Conservation (phyloP, 805 yeast species). For the Zygotorulaspora florentina region DNA sequence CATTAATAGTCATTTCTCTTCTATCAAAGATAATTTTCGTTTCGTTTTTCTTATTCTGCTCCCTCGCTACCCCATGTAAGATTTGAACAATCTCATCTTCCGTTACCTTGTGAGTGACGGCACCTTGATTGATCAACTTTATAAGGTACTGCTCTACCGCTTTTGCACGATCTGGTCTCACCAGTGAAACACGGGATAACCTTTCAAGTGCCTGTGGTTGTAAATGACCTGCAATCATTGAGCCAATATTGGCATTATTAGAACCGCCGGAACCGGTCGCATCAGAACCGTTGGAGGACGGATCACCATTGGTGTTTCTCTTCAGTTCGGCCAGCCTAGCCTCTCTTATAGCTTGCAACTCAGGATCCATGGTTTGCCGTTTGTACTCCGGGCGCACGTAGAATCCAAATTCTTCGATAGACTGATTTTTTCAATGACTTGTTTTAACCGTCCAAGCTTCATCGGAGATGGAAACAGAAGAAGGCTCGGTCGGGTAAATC, state of each 20-base stretch:
- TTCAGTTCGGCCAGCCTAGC: conserved; percentile 89
- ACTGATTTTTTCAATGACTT: too few relatives aligned
- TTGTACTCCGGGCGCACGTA: not conserved
- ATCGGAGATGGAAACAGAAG: not conserved
- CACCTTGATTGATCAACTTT: conserved; percentile 71
- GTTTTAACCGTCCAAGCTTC: not conserved
- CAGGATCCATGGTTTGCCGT: conserved; percentile 67
- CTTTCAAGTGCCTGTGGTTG: conserved; percentile 86
- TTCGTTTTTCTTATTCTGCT: conserved; percentile 57
- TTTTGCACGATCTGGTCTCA: conserved; percentile 84
- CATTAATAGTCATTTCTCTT: conserved; percentile 42
- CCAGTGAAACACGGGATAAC: conserved; percentile 78
- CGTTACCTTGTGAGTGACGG: conserved; percentile 59
- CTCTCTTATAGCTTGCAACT: conserved; percentile 82
- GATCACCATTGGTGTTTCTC: conserved; percentile 28
- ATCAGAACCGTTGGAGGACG: conserved; percentile 39
- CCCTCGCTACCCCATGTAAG: conserved; percentile 75
- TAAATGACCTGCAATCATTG: conserved; percentile 59
- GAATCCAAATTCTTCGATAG: not conserved
- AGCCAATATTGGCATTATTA: conserved; percentile 16
- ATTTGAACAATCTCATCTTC: conserved; percentile 82
- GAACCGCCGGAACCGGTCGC: conserved; percentile 19
- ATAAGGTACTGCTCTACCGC: conserved; percentile 80
- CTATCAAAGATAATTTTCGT: conserved; percentile 64
- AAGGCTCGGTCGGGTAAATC: too few relatives aligned